Percentiles rank a stretch among this genome's conserved stretches.
Conservation (phyloP, 202 grass and related monocot species). For the Setaria italica region DNA sequence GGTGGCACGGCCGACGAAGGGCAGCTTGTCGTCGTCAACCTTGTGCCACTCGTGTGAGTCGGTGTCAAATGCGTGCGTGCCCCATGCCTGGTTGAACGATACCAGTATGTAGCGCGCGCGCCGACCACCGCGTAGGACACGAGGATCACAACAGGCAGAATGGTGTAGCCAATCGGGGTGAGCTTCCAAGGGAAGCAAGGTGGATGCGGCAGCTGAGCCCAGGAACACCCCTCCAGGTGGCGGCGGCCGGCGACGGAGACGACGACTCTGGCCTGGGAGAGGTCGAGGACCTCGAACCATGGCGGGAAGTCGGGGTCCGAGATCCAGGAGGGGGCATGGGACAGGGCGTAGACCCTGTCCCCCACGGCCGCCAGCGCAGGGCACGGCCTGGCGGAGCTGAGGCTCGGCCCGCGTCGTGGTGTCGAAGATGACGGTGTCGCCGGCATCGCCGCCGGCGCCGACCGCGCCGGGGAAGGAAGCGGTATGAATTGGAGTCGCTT, state of each 20-base stretch:
- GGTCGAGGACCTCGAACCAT: constrained; percentile 37
- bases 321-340: too few relatives aligned
- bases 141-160: neutral
- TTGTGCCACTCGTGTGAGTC: neutral
- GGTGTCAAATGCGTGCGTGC: constrained; percentile 14
- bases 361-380: too few relatives aligned
- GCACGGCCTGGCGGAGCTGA: too few relatives aligned
- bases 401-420: too few relatives aligned
- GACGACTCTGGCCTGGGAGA: neutral
- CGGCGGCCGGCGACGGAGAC: neutral
- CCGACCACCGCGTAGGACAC: neutral
- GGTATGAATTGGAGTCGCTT: too few relatives aligned
- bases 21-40: neutral
- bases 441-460: too few relatives aligned
- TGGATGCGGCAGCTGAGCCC: neutral
- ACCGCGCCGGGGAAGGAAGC: too few relatives aligned
- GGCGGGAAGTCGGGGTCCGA: too few relatives aligned
- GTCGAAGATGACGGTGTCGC: too few relatives aligned
- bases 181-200: constrained; percentile 20
- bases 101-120: constrained; percentile 11
- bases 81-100: neutral
- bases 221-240: constrained; percentile 23
- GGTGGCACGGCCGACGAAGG: neutral
- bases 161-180: neutral
- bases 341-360: too few relatives aligned